These are phyloP conservation scores for Dalechampia spathulata DNA, from an alignment of 441 rosid genomes.

Conservation along the genomic window DNA sequence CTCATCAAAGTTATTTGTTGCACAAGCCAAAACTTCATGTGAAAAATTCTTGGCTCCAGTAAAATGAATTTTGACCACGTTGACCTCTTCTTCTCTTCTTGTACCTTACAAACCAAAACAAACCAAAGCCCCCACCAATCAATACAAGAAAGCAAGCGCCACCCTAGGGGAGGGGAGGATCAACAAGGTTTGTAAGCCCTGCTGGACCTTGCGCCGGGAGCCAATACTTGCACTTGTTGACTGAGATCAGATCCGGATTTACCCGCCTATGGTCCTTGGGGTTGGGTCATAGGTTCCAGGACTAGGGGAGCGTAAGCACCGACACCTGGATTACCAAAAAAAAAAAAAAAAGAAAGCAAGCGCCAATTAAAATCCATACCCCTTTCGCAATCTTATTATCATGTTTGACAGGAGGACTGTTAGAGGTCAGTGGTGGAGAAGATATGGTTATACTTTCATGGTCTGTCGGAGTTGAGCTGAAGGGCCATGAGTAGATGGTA, in stretches of 20 bases:
- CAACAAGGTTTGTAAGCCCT: too few species aligned
- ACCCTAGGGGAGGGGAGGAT: too few species aligned
- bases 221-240: too few species aligned
- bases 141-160: neutral
- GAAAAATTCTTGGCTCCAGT: constrained; percentile 3
- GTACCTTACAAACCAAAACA: neutral
- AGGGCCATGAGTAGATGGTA: neutral
- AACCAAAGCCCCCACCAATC: neutral
- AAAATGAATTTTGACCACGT: neutral
- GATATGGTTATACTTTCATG: too few species aligned
- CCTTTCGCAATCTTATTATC: neutral
- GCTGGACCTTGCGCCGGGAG: too few species aligned
- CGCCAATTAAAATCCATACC: neutral
- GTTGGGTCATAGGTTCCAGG: too few species aligned
- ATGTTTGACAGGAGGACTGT: neutral
- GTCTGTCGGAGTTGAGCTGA: neutral
- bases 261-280: too few species aligned
- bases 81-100: neutral
- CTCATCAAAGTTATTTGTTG: constrained; percentile 11
- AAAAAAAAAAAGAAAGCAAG: neutral
- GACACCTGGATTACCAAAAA: too few species aligned
- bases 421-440: too few species aligned
- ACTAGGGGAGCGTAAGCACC: too few species aligned
- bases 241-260: too few species aligned
- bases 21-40: constrained; percentile 1